phyloP scores from a whole-genome alignment of 2,329 filamentous ascomycete genomes.

The Scedosporium minutisporum region DNA sequence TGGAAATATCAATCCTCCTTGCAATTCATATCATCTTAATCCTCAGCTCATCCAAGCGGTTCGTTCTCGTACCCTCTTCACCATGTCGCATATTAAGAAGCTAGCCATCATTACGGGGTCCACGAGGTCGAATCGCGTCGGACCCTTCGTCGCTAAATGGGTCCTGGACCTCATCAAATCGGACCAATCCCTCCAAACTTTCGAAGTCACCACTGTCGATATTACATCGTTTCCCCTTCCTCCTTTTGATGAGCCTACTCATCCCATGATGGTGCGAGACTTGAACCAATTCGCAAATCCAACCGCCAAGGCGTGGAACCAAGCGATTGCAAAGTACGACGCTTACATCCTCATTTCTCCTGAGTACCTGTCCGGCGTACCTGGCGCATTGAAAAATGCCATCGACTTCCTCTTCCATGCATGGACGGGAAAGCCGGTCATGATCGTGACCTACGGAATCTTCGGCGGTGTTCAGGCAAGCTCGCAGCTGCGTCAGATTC shows the following conservation, averaged over 20 bases:
- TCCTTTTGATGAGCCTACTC: constrained; percentile 31
- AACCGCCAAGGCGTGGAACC: constrained; percentile 35
- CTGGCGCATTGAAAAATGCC: constrained; percentile 49
- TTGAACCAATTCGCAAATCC: constrained; percentile 25
- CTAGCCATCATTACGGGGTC: constrained; percentile 28
- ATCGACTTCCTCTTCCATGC: constrained; percentile 52
- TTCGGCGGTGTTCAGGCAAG: constrained; percentile 23
- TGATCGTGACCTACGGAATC: constrained; percentile 45
- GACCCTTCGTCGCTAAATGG: not conserved
- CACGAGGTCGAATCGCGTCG: constrained; percentile 15
- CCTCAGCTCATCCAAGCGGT: no score
- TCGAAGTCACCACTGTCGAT: constrained; percentile 19
- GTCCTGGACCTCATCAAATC: not conserved
- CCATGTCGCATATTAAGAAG: not conserved
- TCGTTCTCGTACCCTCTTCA: not conserved
- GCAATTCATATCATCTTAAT: not conserved
- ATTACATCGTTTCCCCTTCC: constrained; percentile 30
- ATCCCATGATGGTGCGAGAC: constrained; percentile 27
- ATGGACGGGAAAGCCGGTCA: constrained; percentile 44
- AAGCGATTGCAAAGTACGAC: constrained; percentile 31
- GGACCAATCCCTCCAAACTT: not conserved
- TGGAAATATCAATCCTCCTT: not conserved
- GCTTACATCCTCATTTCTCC: constrained; percentile 40
- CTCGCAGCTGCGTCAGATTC: constrained; percentile 9
- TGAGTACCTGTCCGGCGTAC: constrained; percentile 47